Conservation (phyloP, 441 rosid species). For the Raphanus hybrid region DNA sequence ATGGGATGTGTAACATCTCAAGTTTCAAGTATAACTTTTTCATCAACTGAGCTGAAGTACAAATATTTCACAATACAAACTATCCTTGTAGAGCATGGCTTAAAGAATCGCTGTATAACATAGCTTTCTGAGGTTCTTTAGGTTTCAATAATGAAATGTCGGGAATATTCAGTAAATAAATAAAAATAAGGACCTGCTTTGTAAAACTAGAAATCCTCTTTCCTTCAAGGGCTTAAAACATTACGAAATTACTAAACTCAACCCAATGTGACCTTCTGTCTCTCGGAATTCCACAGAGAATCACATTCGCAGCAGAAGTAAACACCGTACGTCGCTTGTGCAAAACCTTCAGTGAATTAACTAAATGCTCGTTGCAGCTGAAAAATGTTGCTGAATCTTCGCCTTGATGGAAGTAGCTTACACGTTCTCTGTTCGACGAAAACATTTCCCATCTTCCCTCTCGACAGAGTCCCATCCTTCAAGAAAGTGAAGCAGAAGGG, state of each 20-base stretch:
- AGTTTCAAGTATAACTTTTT: too few species aligned
- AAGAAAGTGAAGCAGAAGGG: constrained; percentile 40
- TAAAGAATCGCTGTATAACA: background rate
- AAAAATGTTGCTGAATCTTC: constrained; percentile 63
- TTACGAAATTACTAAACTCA: background rate
- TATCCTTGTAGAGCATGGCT: background rate
- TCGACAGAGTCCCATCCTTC: constrained; percentile 46
- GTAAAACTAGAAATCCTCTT: background rate
- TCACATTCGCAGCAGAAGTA: constrained; percentile 1
- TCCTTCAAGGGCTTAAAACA: too few species aligned
- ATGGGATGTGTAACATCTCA: too few species aligned
- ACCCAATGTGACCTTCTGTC: too few species aligned
- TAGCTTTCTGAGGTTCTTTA: background rate
- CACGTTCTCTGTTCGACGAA: constrained; percentile 49
- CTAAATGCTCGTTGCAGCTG: constrained; percentile 22
- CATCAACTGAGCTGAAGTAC: background rate
- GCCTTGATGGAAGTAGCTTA: constrained; percentile 55
- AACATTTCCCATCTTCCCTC: constrained; percentile 51
- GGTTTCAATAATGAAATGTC: background rate
- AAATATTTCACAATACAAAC: background rate
- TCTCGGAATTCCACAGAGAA: constrained; percentile 4
- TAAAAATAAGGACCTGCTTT: background rate
- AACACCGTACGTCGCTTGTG: background rate
- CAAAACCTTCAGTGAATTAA: background rate
- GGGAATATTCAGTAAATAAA: background rate